Base-by-base conservation (phyloP, 257 asterid species). In the Henckelia pumila region DNA sequence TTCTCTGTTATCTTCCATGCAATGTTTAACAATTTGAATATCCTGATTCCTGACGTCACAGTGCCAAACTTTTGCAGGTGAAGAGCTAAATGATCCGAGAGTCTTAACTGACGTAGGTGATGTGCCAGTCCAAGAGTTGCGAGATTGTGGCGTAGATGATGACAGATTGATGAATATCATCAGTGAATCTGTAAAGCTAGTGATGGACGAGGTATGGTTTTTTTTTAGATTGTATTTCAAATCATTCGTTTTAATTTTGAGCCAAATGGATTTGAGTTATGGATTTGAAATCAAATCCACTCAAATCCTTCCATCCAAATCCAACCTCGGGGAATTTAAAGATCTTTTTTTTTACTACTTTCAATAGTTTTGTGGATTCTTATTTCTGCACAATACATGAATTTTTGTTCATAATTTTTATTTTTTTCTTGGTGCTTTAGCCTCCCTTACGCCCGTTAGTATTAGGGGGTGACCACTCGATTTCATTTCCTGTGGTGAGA, bases 381-480 rank as follows among this genome's bases (percentile, higher is more conserved):
- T n/a, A 2, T 20, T 66, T 53, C 20, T 21, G 3, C 56, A 56
- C 53, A 35, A 60, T 40, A 73, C 25, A 24, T 66, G 61, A 76
- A 17, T 21, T 61, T 68, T 35, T 25, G 20, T 59, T 17, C 56
- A 16, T 69, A 29, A 13, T n/a, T 25, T 44, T 44, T 16, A 33
- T 25, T 26, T 66, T 6, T 69, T 29, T 30, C 73, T 10, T 67
- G 71, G 37, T 30, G 64, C 61, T 69, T 70, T 75, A 91, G 99
- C 82, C 69, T 0, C 99, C 97, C 37, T 66, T 94, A 79, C 89
- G 96, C 33, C 99, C 99, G 37, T 80, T 91, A 81, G 96, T 91
- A 73, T 85, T 94, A 30, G 99, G 99, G 29, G 99, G 99, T 25
- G 99, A 94, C 72, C 99, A 94, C 83, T 94, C 97, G 6, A 94